phyloP scores from a whole-genome alignment of 2,329 filamentous ascomycete genomes.

The Fusarium sacchari region DNA sequence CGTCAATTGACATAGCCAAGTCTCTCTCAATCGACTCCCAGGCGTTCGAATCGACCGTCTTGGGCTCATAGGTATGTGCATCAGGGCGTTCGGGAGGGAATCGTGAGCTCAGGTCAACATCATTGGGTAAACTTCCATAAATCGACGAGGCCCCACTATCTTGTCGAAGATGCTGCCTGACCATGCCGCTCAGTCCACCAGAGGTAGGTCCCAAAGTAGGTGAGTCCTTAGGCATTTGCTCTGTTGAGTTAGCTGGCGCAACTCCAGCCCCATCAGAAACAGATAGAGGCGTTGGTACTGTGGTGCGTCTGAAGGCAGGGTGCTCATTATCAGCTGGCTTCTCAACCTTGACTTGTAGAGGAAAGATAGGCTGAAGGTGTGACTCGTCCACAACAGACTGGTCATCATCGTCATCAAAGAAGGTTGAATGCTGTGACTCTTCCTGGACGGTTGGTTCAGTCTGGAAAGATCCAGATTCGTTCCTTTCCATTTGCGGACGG shows the following conservation, averaged over 20 bases:
- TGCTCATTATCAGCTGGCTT: constrained; percentile 65
- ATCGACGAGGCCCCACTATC: constrained; percentile 86
- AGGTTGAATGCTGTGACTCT: constrained; percentile 50
- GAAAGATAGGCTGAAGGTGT: constrained; percentile 14
- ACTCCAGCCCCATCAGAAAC: constrained; percentile 35
- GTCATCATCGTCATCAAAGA: constrained; percentile 57
- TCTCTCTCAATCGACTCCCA: constrained; percentile 55
- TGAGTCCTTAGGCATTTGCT: constrained; percentile 65
- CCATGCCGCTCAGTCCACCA: constrained; percentile 78
- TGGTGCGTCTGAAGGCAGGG: constrained; percentile 62
- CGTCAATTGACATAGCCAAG: constrained; percentile 42
- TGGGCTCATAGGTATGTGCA: constrained; percentile 22
- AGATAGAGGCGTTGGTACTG: constrained; percentile 56
- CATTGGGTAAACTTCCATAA: constrained; percentile 63
- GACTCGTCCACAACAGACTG: constrained; percentile 36
- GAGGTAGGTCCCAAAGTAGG: constrained; percentile 77
- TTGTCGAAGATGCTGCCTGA: constrained; percentile 84
- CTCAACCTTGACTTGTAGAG: constrained; percentile 53
- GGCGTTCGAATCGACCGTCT: constrained; percentile 52
- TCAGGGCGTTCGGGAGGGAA: constrained; percentile 52
- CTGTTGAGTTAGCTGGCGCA: not conserved
- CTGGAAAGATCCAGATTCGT: constrained; percentile 42
- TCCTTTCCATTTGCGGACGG: constrained; percentile 48
- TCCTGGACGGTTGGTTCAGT: constrained; percentile 48
- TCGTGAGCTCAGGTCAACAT: constrained; percentile 44